These are phyloP conservation scores for Miamiensis avidus DNA, from an alignment of 169 alveolate species.

Conservation along the genomic window DNA sequence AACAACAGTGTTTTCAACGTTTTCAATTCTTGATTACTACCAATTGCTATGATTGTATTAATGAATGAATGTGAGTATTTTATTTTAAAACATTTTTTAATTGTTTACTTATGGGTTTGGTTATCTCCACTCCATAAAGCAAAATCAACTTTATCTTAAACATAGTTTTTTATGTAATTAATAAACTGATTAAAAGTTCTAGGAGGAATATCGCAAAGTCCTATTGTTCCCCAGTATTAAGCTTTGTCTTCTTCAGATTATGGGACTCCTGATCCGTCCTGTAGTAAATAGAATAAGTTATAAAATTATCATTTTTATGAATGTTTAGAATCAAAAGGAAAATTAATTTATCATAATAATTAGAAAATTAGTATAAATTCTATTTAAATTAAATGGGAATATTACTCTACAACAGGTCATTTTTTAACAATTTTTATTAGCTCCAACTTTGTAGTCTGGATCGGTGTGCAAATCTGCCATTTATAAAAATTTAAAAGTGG, in stretches of 20 bases:
- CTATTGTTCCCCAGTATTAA: constrained; percentile 61
- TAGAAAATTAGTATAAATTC: no score
- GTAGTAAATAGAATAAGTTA: no score
- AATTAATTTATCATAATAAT: no score
- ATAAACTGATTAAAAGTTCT: constrained; percentile 39
- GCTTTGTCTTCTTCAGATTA: constrained; percentile 34
- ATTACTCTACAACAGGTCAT: constrained; percentile 75
- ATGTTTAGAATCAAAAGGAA: no score
- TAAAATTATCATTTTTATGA: no score
- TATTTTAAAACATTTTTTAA: no score
- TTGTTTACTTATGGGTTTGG: constrained; percentile 54
- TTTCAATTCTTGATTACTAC: no score
- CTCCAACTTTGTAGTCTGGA: constrained; percentile 57
- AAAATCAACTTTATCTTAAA: constrained; percentile 56
- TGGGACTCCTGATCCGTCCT: constrained; percentile 28
- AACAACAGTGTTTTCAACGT: no score
- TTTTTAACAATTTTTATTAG: constrained; percentile 49
- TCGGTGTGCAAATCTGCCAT: constrained; percentile 80
- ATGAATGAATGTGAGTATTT: background rate
- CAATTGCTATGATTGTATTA: background rate
- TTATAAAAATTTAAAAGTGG: constrained; percentile 59
- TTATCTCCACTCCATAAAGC: constrained; percentile 83
- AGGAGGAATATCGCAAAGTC: constrained; percentile 62
- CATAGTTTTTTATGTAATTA: constrained; percentile 26
- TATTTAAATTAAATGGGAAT: no score